Conservation (phyloP, 805 yeast species). For the Yarrowia porcina region DNA sequence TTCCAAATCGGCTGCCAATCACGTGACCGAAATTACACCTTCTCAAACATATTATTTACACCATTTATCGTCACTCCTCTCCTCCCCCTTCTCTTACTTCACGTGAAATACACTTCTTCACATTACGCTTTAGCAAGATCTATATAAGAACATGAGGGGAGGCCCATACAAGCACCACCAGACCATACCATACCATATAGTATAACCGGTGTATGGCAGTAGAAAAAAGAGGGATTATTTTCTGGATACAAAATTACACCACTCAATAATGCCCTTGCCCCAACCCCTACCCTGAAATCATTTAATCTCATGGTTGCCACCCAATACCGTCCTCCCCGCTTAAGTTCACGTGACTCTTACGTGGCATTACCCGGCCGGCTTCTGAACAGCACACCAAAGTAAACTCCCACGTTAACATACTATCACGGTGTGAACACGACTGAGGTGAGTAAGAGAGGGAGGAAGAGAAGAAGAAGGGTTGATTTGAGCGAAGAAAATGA, state of each 20-base stretch:
- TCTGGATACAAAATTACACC: too few species aligned
- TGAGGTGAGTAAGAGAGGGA: conserved; percentile 9
- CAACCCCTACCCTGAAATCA: not conserved
- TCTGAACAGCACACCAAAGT: conserved; percentile 25
- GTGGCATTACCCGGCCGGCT: conserved; percentile 26
- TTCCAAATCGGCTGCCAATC: too few species aligned
- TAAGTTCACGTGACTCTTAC: conserved; percentile 4
- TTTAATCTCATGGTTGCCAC: not conserved
- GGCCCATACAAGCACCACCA: too few species aligned
- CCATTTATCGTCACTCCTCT: too few species aligned
- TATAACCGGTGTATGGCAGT: not conserved
- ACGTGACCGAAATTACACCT: too few species aligned
- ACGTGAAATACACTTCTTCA: too few species aligned
- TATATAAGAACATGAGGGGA: not conserved
- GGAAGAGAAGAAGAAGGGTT: not conserved
- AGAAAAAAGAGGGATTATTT: too few species aligned
- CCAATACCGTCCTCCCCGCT: not conserved
- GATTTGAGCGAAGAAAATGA: too few species aligned
- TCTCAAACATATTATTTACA: too few species aligned
- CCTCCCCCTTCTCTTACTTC: too few species aligned
- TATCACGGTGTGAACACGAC: conserved; percentile 25
- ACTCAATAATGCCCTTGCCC: too few species aligned
- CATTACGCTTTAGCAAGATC: not conserved
- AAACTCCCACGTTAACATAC: conserved; percentile 25
- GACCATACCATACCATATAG: too few species aligned